Percentiles rank a stretch among this genome's conserved stretches.
Conservation (phyloP, 371 early-diverging fungal species). For the Rhizopus arrhizus region DNA sequence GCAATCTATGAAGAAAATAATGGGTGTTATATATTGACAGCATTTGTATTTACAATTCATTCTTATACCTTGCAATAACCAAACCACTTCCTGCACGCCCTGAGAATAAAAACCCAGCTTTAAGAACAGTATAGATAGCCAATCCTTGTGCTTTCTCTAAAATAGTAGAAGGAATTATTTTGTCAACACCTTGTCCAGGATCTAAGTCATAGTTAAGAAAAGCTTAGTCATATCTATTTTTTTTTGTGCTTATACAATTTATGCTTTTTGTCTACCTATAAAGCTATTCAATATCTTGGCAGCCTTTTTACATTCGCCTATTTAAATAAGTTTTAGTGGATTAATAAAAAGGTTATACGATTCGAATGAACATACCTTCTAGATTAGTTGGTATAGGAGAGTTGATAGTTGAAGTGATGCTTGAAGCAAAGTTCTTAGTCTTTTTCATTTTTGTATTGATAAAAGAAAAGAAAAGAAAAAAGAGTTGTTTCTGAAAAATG, state of each 20-base stretch:
- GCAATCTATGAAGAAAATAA: conserved; percentile 29
- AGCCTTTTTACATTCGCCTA: conserved; percentile 76
- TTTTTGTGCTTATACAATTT: not conserved
- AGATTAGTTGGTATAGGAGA: conserved; percentile 65
- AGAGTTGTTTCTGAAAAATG: too few relatives aligned
- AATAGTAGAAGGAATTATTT: conserved; percentile 75
- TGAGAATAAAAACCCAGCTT: conserved; percentile 91
- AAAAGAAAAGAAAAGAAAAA: conserved; percentile 3
- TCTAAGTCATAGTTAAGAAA: conserved; percentile 32
- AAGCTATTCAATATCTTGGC: conserved; percentile 79
- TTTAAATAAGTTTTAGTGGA: conserved; percentile 2
- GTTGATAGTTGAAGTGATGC: conserved; percentile 42
- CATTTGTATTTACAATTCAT: not conserved
- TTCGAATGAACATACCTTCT: conserved; percentile 34
- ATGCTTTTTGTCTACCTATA: conserved; percentile 50
- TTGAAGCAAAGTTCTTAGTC: conserved; percentile 23
- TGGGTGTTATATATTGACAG: not conserved
- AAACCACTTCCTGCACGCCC: conserved; percentile 91
- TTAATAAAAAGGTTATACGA: not conserved
- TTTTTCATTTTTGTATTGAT: conserved; percentile 25
- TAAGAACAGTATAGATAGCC: conserved; percentile 90
- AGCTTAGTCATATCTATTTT: not conserved
- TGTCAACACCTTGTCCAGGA: conserved; percentile 70
- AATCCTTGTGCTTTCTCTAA: conserved; percentile 85
- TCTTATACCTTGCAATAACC: conserved; percentile 75